Conservation (phyloP, 306 rosid species). For the Casuarina glauca region DNA sequence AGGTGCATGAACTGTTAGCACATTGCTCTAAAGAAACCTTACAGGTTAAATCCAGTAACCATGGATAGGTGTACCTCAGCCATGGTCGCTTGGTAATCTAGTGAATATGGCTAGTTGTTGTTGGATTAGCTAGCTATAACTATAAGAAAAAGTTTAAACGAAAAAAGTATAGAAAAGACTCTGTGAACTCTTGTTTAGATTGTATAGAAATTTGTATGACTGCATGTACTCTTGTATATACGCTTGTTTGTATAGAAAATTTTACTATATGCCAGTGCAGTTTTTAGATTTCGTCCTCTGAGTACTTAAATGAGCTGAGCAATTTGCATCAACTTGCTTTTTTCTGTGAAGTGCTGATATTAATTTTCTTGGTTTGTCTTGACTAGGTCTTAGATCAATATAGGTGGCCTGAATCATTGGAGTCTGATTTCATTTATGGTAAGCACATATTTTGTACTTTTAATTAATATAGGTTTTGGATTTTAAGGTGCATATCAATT, state of each 20-base stretch:
- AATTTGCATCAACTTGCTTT: background rate
- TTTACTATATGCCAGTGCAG: background rate
- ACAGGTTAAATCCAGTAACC: background rate
- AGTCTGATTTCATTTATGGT: conserved; percentile 73
- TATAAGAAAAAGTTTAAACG: no score
- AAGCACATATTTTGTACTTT: conserved; percentile 25
- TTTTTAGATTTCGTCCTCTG: background rate
- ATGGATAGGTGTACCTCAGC: no score
- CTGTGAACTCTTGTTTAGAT: no score
- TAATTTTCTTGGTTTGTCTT: conserved; percentile 20
- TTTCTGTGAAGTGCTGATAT: conserved; percentile 23
- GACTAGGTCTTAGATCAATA: conserved; percentile 63
- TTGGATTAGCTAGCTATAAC: no score
- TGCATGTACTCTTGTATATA: no score
- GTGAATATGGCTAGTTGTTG: no score
- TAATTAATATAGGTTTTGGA: background rate
- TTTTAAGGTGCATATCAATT: no score
- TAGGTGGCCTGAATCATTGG: conserved; percentile 74
- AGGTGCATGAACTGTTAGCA: background rate
- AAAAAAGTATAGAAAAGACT: no score
- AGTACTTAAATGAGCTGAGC: background rate
- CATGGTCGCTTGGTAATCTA: no score
- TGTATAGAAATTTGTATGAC: no score
- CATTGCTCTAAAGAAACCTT: background rate
- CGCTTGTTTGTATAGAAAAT: no score